Percentiles rank a stretch among this genome's conserved stretches.
Evolutionary conservation across 2,329 filamentous ascomycete species (phyloP).

Genomic region (Coniella lustricola): DNA sequence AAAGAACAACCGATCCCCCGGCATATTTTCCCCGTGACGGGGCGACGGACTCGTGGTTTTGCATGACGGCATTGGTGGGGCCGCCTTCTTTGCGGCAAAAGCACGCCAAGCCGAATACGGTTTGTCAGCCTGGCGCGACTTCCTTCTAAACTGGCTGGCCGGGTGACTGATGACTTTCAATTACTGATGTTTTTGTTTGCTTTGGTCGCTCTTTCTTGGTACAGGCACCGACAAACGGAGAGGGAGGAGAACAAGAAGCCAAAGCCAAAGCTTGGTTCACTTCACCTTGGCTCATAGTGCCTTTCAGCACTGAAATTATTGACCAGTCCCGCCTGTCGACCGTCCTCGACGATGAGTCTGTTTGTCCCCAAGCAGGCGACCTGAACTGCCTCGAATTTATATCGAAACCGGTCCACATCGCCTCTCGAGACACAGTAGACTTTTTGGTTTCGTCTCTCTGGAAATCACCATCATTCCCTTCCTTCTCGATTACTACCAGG

Average conservation of each 20-base stretch:
- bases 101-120: not conserved
- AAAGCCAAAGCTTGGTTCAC: too few species aligned
- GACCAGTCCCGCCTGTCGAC: not conserved
- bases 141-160: not conserved
- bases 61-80: constrained; percentile 12
- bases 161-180: not conserved
- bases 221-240: not conserved
- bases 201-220: not conserved
- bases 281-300: too few species aligned
- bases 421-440: too few species aligned
- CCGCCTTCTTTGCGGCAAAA: not conserved
- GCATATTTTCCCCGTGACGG: constrained; percentile 12
- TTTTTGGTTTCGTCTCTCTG: too few species aligned
- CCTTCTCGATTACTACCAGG: constrained; percentile 8
- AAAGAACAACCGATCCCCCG: not conserved
- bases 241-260: too few species aligned
- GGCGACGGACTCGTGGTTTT: constrained; percentile 14
- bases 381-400: not conserved
- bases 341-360: not conserved
- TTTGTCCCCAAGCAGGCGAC: not conserved
- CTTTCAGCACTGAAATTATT: too few species aligned
- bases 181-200: not conserved
- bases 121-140: not conserved
- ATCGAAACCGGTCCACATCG: too few species aligned
- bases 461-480: not conserved